These are phyloP conservation scores for Exophiala bonariae DNA, from an alignment of 2,329 filamentous ascomycete species.

Conservation along the genomic window DNA sequence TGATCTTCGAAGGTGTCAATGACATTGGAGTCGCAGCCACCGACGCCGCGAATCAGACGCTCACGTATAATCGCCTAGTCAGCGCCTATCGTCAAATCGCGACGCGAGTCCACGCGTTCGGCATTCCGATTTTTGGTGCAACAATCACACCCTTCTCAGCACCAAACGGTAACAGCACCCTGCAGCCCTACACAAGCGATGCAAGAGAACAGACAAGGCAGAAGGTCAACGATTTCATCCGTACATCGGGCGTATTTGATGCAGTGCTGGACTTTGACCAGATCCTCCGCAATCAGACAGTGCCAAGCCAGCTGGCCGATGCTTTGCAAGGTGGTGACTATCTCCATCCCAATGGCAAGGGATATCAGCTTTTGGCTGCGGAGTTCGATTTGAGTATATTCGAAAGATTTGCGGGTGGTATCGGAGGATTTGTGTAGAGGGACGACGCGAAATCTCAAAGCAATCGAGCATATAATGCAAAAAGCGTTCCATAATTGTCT, in stretches of 20 bases:
- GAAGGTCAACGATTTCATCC: slow-evolving; percentile 62
- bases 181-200: slow-evolving; percentile 56
- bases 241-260: slow-evolving; percentile 58
- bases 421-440: slow-evolving; percentile 14
- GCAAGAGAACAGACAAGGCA: slow-evolving; percentile 58
- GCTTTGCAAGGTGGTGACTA: slow-evolving; percentile 64
- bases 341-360: slow-evolving; percentile 61
- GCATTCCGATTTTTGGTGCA: slow-evolving; percentile 60
- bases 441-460: too few relatives aligned
- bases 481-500: too few relatives aligned
- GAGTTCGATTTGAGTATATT: slow-evolving; percentile 60
- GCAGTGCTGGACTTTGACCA: slow-evolving; percentile 63
- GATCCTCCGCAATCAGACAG: slow-evolving; percentile 53
- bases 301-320: slow-evolving; percentile 49
- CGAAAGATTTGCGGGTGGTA: slow-evolving; percentile 22
- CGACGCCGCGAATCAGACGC: slow-evolving; percentile 45
- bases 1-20: slow-evolving; percentile 70
- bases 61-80: slow-evolving; percentile 53
- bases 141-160: slow-evolving; percentile 66
- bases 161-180: slow-evolving; percentile 30
- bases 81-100: slow-evolving; percentile 61
- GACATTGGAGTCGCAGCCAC: slow-evolving; percentile 60
- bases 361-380: slow-evolving; percentile 61
- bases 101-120: slow-evolving; percentile 53
- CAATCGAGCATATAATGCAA: too few relatives aligned